Evolutionary conservation across 176 grass and related monocot species (phyloP), one percentile per base, ranked within the genome.

Genomic region (Chrysopogon serrulatus): DNA sequence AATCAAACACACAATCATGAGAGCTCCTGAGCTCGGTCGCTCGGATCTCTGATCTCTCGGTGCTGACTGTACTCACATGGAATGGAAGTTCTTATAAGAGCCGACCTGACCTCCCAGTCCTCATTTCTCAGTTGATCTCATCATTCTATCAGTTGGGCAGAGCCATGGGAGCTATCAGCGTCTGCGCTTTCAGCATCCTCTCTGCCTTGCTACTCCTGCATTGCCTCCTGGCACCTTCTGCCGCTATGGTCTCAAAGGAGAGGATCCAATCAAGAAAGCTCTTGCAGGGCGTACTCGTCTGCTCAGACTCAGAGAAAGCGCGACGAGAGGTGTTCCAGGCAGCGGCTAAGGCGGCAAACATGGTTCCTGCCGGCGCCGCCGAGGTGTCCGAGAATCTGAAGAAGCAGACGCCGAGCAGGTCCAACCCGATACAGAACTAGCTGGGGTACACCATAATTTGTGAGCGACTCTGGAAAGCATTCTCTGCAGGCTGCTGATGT

Each of bases 341-440:
- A 42, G 62, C 28, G 64, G 18, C 69, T n/a, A 42, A 24, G 17
- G 16, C 31, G 21, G 71, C 61, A 24, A 71, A 39, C 47, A 81
- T 65, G 23, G 41, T 33, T 26, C 19, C 34, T 54, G 9, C 1
- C 53, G 14, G 34, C 9, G 45, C 13, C 17, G 39, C 13, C 17
- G 39, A 87, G 33, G 65, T 21, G 8, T 27, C 57, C 0, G 83
- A 49, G 8, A 67, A 68, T 40, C 80, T 90, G 84, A 90, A 82
- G 83, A 83, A 81, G 76, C 69, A 79, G 54, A 49, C 81, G n/a
- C 69, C 65, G 54, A 87, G 80, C 85, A 88, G 80, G 60, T 88
- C 85, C 53, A 91, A 91, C 15, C 89, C 85, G 10, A 91, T 82
- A 56, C 89, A 91, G 45, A 91, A 88, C 42, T 91, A 81, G 76